Conservation (phyloP, 2,329 filamentous ascomycete species). For the Ophiocordyceps robertsii region DNA sequence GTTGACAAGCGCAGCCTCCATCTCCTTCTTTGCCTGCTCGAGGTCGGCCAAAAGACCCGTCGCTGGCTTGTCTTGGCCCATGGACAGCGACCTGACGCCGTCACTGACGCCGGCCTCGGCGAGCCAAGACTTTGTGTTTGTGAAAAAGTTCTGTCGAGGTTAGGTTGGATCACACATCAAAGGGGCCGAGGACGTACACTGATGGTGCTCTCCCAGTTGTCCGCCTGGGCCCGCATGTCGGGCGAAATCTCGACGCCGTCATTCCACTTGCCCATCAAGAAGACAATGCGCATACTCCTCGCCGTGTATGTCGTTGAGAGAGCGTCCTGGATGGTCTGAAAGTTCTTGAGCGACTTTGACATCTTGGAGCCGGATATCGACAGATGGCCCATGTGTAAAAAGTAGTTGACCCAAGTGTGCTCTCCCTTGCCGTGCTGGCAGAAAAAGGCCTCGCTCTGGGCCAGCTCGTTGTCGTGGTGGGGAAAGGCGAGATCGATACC, state of each 20-base stretch:
- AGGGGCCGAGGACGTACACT: conserved; percentile 30
- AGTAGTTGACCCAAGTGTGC: conserved; percentile 87
- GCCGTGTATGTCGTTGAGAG: conserved; percentile 58
- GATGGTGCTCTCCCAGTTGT: conserved; percentile 68
- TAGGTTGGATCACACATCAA: conserved; percentile 3
- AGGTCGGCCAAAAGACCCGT: conserved; percentile 26
- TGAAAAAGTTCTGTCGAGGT: conserved; percentile 40
- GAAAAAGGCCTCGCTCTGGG: conserved; percentile 83
- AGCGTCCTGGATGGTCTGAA: conserved; percentile 82
- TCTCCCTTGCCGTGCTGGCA: conserved; percentile 33
- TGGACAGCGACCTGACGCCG: conserved; percentile 23
- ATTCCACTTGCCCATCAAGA: conserved; percentile 79
- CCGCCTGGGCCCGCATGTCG: conserved; percentile 61
- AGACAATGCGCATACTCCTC: conserved; percentile 69
- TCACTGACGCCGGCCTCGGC: conserved; percentile 25
- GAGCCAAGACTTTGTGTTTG: conserved; percentile 40
- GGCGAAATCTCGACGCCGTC: conserved; percentile 84
- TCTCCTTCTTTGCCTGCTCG: conserved; percentile 39
- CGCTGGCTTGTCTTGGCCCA: conserved; percentile 17
- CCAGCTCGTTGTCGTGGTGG: conserved; percentile 86
- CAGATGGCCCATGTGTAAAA: conserved; percentile 88
- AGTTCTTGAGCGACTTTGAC: conserved; percentile 93
- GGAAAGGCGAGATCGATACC: conserved; percentile 86
- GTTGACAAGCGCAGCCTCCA: conserved; percentile 53
- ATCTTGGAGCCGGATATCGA: conserved; percentile 82